Evolutionary conservation across 2,329 filamentous ascomycete species (phyloP).

Genomic region (Onygenales sp.): DNA sequence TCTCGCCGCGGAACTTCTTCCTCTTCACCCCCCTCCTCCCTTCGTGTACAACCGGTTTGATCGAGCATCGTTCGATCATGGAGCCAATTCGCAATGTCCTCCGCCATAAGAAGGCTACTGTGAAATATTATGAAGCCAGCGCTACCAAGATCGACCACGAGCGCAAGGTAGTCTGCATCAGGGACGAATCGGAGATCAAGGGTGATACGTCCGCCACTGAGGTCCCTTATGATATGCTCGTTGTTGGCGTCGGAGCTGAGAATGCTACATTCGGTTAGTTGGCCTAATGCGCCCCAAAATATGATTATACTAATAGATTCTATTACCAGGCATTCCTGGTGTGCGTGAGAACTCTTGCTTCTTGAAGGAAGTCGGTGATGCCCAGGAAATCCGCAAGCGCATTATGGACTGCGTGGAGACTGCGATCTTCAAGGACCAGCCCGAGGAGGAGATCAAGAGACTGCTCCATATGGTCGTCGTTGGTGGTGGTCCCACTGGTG

Average conservation of each 20-base stretch:
- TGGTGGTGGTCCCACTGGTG: conserved; percentile 87
- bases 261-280: conserved; percentile 85
- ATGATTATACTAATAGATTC: background rate
- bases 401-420: conserved; percentile 99
- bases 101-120: conserved; percentile 83
- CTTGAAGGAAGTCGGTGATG: conserved; percentile 95
- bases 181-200: conserved; percentile 88
- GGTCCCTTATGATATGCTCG: conserved; percentile 95
- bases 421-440: conserved; percentile 95
- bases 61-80: conserved; percentile 99
- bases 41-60: conserved; percentile 92
- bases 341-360: conserved; percentile 94
- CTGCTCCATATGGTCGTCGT: conserved; percentile 97
- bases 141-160: conserved; percentile 91
- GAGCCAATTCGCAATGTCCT: conserved; percentile 95
- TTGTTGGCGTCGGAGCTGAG: conserved; percentile 93
- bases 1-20: conserved; percentile 99
- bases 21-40: conserved; percentile 95
- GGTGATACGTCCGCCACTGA: conserved; percentile 73
- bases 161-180: conserved; percentile 78
- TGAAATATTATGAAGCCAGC: conserved; percentile 97
- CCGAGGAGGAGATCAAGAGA: conserved; percentile 76
- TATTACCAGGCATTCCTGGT: conserved; percentile 62
- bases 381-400: conserved; percentile 91
- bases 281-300: background rate